phyloP scores from a whole-genome alignment of 148 eudicot species.

The Polygonum aviculare region DNA sequence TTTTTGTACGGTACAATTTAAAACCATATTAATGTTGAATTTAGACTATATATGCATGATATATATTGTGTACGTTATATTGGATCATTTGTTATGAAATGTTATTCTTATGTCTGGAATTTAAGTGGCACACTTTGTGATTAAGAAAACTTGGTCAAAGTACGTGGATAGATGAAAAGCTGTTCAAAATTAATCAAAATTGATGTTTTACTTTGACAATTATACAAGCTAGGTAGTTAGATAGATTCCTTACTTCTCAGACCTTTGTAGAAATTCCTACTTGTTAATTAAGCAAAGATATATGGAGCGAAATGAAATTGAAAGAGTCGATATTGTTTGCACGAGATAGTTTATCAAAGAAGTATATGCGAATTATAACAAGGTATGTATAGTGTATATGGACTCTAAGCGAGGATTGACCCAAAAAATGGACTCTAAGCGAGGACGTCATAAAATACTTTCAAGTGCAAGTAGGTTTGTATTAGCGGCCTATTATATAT shows the following conservation, averaged over 20 bases:
- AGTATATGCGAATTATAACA: too few species aligned
- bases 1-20: not conserved
- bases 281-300: not conserved
- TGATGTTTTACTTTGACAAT: not conserved
- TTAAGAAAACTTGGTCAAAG: not conserved
- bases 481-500: too few species aligned
- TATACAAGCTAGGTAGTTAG: not conserved
- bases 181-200: not conserved
- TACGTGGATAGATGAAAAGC: not conserved
- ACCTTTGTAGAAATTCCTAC: not conserved
- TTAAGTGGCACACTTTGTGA: not conserved
- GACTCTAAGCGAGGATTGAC: too few species aligned
- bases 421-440: too few species aligned
- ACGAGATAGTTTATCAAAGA: too few species aligned
- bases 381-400: too few species aligned
- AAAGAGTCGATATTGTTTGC: too few species aligned
- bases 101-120: not conserved
- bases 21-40: not conserved
- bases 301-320: not conserved
- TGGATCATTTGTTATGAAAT: not conserved
- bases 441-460: too few species aligned
- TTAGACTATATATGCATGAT: not conserved
- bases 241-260: not conserved
- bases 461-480: too few species aligned
- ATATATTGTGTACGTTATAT: not conserved